Percentiles rank a stretch among this genome's conserved stretches.
Conservation (phyloP, 2,329 filamentous ascomycete genomes). For the Pestalotiopsis sp. region DNA sequence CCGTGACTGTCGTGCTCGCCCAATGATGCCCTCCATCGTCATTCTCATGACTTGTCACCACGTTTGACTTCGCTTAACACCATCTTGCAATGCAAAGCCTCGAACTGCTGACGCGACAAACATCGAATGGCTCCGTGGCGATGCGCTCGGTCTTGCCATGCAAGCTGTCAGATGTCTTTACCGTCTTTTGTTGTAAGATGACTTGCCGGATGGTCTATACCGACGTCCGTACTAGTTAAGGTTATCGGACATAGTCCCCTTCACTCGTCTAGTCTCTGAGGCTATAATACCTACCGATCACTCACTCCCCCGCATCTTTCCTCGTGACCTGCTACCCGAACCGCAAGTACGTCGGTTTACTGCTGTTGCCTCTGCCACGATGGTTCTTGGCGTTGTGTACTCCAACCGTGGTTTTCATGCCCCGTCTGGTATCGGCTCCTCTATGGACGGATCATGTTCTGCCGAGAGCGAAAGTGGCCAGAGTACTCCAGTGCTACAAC, state of each 20-base stretch:
- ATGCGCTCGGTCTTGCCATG: not conserved
- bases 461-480: not conserved
- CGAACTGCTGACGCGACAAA: not conserved
- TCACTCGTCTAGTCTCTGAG: not conserved
- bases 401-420: not conserved
- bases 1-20: not conserved
- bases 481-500: not conserved
- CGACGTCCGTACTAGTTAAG: not conserved
- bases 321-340: constrained; percentile 3
- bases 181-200: not conserved
- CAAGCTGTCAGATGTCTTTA: constrained; percentile 6
- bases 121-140: not conserved
- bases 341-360: not conserved
- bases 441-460: constrained; percentile 10
- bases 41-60: constrained; percentile 5
- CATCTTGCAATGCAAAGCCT: not conserved
- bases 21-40: not conserved
- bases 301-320: not conserved
- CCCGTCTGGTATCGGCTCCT: not conserved
- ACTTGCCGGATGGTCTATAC: not conserved
- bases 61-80: constrained; percentile 4
- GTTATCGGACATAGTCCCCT: not conserved
- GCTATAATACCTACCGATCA: not conserved
- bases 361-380: not conserved
- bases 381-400: constrained; percentile 1